phyloP scores from a whole-genome alignment of 2,329 filamentous ascomycete species.

The Monosporascus sp. region DNA sequence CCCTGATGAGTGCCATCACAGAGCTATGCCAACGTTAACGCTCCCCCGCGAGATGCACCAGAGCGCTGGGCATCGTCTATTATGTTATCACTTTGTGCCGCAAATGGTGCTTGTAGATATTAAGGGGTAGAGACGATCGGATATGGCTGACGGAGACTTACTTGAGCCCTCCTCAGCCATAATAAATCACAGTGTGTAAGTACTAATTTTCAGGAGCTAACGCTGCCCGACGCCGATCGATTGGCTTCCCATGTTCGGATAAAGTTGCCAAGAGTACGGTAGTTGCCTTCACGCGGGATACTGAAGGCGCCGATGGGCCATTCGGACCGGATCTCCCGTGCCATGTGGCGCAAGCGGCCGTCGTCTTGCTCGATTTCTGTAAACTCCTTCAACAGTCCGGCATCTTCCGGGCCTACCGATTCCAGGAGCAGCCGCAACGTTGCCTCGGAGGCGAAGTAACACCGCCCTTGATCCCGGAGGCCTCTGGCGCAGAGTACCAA shows the following conservation, averaged over 20 bases:
- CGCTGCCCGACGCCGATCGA: neutral
- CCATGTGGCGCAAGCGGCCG: constrained; percentile 9
- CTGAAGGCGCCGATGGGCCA: constrained; percentile 20
- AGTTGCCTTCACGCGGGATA: neutral
- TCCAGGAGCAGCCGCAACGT: constrained; percentile 14
- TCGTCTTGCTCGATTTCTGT: constrained; percentile 9
- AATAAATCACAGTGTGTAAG: too few species aligned
- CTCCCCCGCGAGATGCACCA: too few species aligned
- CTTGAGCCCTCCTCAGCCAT: too few species aligned
- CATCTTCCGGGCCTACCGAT: constrained; percentile 12
- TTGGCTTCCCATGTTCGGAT: constrained; percentile 10
- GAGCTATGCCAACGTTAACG: too few species aligned
- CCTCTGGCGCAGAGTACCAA: constrained; percentile 21
- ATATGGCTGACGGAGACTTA: too few species aligned
- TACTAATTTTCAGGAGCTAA: too few species aligned
- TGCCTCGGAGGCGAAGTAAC: constrained; percentile 16
- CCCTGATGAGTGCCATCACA: too few species aligned
- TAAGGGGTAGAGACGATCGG: too few species aligned
- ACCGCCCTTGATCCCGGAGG: constrained; percentile 20
- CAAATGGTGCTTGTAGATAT: too few species aligned
- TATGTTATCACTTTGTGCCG: too few species aligned
- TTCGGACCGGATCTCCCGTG: constrained; percentile 14
- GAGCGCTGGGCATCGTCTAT: too few species aligned
- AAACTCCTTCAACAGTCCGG: constrained; percentile 8
- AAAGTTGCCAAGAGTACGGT: constrained; percentile 14